These are phyloP conservation scores for Panellus pusillus DNA, from an alignment of 768 basidiomycete species.

Conservation along the genomic window DNA sequence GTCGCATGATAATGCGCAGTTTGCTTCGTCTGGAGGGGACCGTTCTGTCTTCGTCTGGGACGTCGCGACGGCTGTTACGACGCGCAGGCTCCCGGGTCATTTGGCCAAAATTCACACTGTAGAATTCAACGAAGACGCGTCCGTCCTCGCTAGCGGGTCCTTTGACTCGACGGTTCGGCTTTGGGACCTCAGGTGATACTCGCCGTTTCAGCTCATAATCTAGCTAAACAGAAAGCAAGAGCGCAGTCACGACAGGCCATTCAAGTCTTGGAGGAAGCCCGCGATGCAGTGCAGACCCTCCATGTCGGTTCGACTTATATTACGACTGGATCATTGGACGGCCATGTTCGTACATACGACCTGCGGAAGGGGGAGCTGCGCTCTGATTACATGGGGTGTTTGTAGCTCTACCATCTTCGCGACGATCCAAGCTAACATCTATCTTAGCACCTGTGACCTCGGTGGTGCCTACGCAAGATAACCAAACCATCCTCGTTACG, in stretches of 20 bases:
- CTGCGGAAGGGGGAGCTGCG: conserved; percentile 89
- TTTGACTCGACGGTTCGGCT: conserved; percentile 89
- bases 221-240: conserved; percentile 34
- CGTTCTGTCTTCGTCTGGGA: conserved; percentile 95
- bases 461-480: conserved; percentile 76
- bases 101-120: conserved; percentile 89
- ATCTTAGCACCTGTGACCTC: conserved; percentile 81
- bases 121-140: conserved; percentile 86
- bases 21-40: conserved; percentile 94
- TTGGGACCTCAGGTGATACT: conserved; percentile 82
- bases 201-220: background rate
- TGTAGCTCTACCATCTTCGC: conserved; percentile 31
- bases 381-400: conserved; percentile 89
- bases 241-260: conserved; percentile 81
- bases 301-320: conserved; percentile 67
- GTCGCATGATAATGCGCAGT: conserved; percentile 90
- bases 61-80: conserved; percentile 83
- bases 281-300: conserved; percentile 82
- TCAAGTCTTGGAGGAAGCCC: conserved; percentile 87
- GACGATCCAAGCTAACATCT: conserved; percentile 5
- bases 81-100: conserved; percentile 83
- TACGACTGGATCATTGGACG: conserved; percentile 86
- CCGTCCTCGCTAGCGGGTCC: conserved; percentile 86
- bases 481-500: conserved; percentile 76
- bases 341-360: conserved; percentile 91